phyloP scores from a whole-genome alignment of 768 basidiomycete genomes.

The Russula foetens region DNA sequence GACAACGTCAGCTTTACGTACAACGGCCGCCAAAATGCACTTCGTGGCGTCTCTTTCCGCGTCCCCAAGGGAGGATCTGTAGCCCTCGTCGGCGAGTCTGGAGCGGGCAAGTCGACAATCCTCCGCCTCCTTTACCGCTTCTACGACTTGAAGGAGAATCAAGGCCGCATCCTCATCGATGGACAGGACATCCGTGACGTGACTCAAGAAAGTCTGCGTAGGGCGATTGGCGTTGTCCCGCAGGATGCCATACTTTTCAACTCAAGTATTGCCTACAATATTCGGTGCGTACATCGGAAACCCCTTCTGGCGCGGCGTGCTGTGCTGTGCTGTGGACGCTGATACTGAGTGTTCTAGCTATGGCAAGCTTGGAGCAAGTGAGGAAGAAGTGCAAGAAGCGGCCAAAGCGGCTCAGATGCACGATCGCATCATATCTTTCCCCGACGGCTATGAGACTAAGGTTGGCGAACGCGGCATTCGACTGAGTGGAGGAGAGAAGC shows the following conservation, averaged over 20 bases:
- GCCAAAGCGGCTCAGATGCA: constrained; percentile 84
- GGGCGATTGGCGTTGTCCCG: constrained; percentile 84
- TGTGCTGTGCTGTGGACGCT: neutral
- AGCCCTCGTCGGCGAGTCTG: constrained; percentile 82
- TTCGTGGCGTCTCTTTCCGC: constrained; percentile 78
- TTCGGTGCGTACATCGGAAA: constrained; percentile 40
- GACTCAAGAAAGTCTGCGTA: constrained; percentile 70
- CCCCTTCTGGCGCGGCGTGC: neutral
- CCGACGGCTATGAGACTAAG: constrained; percentile 79
- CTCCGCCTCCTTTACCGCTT: constrained; percentile 86
- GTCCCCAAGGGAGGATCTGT: constrained; percentile 83
- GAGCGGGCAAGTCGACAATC: constrained; percentile 77
- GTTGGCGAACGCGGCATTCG: constrained; percentile 87
- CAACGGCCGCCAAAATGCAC: constrained; percentile 57
- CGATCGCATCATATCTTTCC: constrained; percentile 75
- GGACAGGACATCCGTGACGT: constrained; percentile 84
- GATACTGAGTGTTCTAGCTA: constrained; percentile 36
- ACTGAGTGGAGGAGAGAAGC: constrained; percentile 84
- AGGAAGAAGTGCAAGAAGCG: constrained; percentile 71
- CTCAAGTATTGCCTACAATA: constrained; percentile 62
- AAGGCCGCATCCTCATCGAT: constrained; percentile 76
- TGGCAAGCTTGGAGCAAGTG: constrained; percentile 62
- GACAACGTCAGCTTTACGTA: constrained; percentile 87
- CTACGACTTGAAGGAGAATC: constrained; percentile 78
- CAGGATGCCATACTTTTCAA: constrained; percentile 77